Evolutionary conservation across 768 basidiomycete species (phyloP).

Genomic region (Mycena epipterygia): DNA sequence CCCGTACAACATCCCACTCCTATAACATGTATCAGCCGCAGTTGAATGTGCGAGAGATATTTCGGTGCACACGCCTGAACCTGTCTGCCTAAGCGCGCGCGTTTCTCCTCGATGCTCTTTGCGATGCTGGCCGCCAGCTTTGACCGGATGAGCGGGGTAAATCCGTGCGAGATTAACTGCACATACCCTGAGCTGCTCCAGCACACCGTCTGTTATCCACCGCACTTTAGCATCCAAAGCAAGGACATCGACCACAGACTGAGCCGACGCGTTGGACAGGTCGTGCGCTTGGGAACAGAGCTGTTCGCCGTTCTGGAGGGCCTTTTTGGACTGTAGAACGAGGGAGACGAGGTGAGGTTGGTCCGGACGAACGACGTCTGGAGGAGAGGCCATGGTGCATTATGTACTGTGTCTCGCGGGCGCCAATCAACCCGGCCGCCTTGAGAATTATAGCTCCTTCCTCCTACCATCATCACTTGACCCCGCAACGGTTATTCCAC

Average conservation of each 20-base stretch:
- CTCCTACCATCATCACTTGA: neutral
- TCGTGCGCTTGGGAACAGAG: conserved; percentile 78
- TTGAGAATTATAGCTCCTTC: neutral
- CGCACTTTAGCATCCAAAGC: conserved; percentile 84
- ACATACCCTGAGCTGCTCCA: conserved; percentile 81
- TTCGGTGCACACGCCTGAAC: conserved; percentile 63
- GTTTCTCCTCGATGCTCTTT: conserved; percentile 81
- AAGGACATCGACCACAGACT: conserved; percentile 77
- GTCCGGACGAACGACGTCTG: conserved; percentile 47
- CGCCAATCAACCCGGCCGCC: neutral
- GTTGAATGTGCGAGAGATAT: neutral
- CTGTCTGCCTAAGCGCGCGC: conserved; percentile 68
- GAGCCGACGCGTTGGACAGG: conserved; percentile 75
- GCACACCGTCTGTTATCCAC: conserved; percentile 81
- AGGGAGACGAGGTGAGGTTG: conserved; percentile 81
- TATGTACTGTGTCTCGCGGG: neutral
- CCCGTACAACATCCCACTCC: conserved; percentile 82
- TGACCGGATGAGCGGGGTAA: neutral
- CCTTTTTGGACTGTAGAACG: conserved; percentile 86
- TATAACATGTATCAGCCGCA: conserved; percentile 42
- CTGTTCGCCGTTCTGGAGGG: conserved; percentile 82
- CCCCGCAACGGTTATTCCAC: neutral
- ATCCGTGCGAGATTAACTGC: neutral
- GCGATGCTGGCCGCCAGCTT: conserved; percentile 83
- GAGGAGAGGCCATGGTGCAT: conserved; percentile 28